Percentiles rank a stretch among this genome's conserved stretches.
These are phyloP conservation scores for Suillus spraguei DNA, from an alignment of 768 basidiomycete genomes.

Conservation along the genomic window DNA sequence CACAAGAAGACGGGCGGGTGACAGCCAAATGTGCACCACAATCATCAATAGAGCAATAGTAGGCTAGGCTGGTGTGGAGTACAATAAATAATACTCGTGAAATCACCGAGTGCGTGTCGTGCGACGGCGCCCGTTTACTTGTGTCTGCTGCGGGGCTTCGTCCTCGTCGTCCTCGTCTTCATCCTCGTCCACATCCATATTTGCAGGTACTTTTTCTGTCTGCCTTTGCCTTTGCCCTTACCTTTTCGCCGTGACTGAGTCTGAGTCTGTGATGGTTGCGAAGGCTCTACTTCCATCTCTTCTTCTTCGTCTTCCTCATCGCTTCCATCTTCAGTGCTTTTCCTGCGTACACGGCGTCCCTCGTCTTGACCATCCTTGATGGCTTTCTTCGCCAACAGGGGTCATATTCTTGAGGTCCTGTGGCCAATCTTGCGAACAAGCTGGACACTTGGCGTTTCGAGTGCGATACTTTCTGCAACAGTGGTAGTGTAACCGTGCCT, in stretches of 20 bases:
- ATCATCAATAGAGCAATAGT: constrained; percentile 30
- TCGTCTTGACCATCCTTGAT: constrained; percentile 61
- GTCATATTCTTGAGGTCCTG: constrained; percentile 47
- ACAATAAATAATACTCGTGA: constrained; percentile 16
- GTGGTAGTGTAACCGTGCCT: constrained; percentile 61
- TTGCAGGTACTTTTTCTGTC: constrained; percentile 28
- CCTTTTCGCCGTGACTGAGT: constrained; percentile 27
- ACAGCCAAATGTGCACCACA: constrained; percentile 14
- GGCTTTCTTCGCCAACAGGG: constrained; percentile 72
- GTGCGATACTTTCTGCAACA: constrained; percentile 57
- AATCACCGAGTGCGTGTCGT: constrained; percentile 22
- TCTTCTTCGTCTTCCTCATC: constrained; percentile 48
- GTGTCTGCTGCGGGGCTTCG: constrained; percentile 22
- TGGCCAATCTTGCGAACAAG: constrained; percentile 65
- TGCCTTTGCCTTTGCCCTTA: constrained; percentile 29
- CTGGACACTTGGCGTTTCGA: constrained; percentile 50
- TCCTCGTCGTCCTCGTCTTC: constrained; percentile 35
- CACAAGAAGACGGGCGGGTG: constrained; percentile 49
- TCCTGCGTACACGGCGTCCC: constrained; percentile 37
- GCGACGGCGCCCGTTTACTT: constrained; percentile 23
- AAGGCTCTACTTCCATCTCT: constrained; percentile 35
- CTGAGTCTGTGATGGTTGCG: constrained; percentile 26
- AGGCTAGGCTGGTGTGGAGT: constrained; percentile 12
- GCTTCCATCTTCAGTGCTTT: constrained; percentile 36
- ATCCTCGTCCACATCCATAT: constrained; percentile 49